These are phyloP conservation scores for Salinomyces thailandicus DNA, from an alignment of 2,329 filamentous ascomycete genomes.

Conservation along the genomic window DNA sequence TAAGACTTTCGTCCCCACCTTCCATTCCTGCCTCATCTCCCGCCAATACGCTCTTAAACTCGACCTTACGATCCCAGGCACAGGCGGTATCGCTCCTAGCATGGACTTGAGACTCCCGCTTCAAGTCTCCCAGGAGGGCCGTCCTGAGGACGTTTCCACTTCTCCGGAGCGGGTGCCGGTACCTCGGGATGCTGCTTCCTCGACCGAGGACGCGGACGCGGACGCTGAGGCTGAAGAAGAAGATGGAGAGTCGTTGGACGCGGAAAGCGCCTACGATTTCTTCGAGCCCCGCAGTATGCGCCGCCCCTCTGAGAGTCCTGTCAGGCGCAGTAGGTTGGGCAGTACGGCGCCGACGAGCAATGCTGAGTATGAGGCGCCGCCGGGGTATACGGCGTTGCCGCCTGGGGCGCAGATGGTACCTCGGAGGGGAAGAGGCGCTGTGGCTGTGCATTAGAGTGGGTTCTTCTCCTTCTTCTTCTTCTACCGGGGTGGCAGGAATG, in stretches of 20 bases:
- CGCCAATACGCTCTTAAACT: slow-evolving; percentile 53
- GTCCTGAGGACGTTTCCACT: slow-evolving; percentile 5
- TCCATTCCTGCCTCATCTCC: slow-evolving; percentile 58
- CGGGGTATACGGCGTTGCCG: slow-evolving; percentile 16
- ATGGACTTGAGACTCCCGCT: slow-evolving; percentile 36
- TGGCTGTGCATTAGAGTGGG: too few species aligned
- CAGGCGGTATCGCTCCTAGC: slow-evolving; percentile 34
- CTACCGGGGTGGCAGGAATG: too few species aligned
- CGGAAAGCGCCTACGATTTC: slow-evolving; percentile 20
- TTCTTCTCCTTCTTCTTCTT: too few species aligned
- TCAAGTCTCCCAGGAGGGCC: slow-evolving; percentile 29
- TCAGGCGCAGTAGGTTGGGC: slow-evolving; percentile 16
- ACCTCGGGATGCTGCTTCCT: background rate
- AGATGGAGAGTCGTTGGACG: slow-evolving; percentile 10
- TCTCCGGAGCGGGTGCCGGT: background rate
- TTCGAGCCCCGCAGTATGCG: slow-evolving; percentile 28
- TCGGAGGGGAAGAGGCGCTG: too few species aligned
- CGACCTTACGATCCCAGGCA: slow-evolving; percentile 43
- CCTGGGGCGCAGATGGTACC: background rate
- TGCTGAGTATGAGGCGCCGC: slow-evolving; percentile 14
- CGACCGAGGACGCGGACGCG: background rate
- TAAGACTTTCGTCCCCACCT: slow-evolving; percentile 58
- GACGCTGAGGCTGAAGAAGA: background rate
- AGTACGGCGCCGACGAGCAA: slow-evolving; percentile 9
- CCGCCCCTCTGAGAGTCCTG: slow-evolving; percentile 18